phyloP scores from a whole-genome alignment of 495 filamentous ascomycete species.

The Neurospora africana region DNA sequence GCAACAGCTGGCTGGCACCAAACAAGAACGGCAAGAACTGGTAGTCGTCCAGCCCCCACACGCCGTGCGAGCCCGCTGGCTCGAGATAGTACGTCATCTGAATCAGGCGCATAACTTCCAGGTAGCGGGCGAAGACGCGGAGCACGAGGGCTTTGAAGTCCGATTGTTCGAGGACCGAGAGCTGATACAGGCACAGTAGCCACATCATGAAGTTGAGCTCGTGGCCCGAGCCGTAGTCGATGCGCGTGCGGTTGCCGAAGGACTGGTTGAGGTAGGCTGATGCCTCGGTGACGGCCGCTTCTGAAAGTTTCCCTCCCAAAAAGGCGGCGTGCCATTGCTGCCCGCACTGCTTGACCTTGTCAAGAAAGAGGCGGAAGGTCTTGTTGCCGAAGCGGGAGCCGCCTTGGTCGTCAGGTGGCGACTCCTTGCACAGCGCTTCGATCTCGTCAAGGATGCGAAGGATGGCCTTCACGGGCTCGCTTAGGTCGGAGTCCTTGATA shows the following conservation, averaged over 20 bases:
- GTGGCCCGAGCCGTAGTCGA: constrained; percentile 95
- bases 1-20: constrained; percentile 78
- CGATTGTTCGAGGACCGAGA: constrained; percentile 48
- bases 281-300: constrained; percentile 53
- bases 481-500: constrained; percentile 41
- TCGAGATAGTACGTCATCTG: constrained; percentile 92
- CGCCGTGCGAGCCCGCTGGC: constrained; percentile 87
- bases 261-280: constrained; percentile 72
- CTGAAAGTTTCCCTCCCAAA: constrained; percentile 14
- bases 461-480: constrained; percentile 51
- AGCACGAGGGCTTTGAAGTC: constrained; percentile 68
- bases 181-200: constrained; percentile 79
- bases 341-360: constrained; percentile 48
- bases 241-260: constrained; percentile 75
- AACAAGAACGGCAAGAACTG: constrained; percentile 95
- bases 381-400: constrained; percentile 93
- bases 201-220: constrained; percentile 94
- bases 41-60: constrained; percentile 98
- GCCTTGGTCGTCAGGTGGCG: constrained; percentile 72
- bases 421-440: constrained; percentile 47
- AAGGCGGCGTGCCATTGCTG: constrained; percentile 50
- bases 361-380: constrained; percentile 73
- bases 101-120: constrained; percentile 66
- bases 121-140: constrained; percentile 68
- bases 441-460: constrained; percentile 60